Percentiles rank a stretch among this genome's conserved stretches.
Evolutionary conservation across 176 grass and related monocot species (phyloP).

Genomic region (Zea luxurians): DNA sequence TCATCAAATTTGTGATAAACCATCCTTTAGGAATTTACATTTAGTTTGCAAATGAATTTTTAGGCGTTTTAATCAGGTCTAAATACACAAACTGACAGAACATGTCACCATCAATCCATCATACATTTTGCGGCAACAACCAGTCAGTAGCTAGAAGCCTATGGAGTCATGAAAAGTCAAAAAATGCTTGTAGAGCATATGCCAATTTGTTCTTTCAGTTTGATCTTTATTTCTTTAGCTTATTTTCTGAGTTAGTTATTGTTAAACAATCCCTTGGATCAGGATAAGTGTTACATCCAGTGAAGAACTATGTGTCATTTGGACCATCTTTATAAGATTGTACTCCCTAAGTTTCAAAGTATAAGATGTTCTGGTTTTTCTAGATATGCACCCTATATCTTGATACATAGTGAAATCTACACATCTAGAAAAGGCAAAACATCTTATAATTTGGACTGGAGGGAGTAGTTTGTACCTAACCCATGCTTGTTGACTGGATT

Average conservation of each 20-base stretch:
- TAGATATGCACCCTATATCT: too few relatives aligned
- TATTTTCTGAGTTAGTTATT: slow-evolving; percentile 5
- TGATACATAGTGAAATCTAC: too few relatives aligned
- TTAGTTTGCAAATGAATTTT: neutral
- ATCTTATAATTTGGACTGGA: too few relatives aligned
- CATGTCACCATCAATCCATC: neutral
- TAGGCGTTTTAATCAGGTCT: neutral
- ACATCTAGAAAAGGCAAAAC: too few relatives aligned
- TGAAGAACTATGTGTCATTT: neutral
- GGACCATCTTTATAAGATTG: neutral
- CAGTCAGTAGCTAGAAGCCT: neutral
- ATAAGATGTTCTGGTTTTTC: too few relatives aligned
- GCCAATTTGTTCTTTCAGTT: slow-evolving; percentile 2
- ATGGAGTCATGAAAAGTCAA: neutral
- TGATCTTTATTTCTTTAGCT: slow-evolving; percentile 11
- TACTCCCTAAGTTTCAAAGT: neutral
- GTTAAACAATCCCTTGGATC: neutral
- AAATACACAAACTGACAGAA: neutral
- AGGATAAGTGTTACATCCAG: neutral
- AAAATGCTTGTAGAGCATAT: slow-evolving; percentile 6
- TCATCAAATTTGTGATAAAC: neutral
- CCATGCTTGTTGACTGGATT: neutral
- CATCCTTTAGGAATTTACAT: neutral
- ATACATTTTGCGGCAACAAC: slow-evolving; percentile 7
- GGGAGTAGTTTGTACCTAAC: neutral